A percentile compares a stretch with the other conserved stretches of the same genome.
These are phyloP conservation scores for Pythium biforme DNA, from an alignment of 352 stramenopile genomes.

Conservation along the genomic window DNA sequence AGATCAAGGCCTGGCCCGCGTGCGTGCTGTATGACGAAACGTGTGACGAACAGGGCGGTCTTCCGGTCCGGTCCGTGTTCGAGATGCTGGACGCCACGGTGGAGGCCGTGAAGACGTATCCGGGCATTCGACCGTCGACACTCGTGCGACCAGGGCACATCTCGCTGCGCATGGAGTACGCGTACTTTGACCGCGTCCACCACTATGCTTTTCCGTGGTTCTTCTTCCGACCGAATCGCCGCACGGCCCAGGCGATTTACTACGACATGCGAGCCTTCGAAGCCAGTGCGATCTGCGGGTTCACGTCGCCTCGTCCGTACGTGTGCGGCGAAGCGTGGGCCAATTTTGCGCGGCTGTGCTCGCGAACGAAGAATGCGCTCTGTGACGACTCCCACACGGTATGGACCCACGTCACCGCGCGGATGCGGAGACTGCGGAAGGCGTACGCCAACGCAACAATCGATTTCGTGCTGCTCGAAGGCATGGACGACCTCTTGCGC, in stretches of 20 bases:
- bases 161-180: slow-evolving; percentile 10
- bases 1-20: slow-evolving; percentile 18
- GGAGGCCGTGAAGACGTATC: slow-evolving; percentile 10
- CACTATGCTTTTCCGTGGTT: slow-evolving; percentile 22
- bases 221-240: background rate
- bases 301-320: background rate
- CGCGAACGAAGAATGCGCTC: background rate
- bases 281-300: background rate
- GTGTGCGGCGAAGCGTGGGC: slow-evolving; percentile 8
- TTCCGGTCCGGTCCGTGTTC: slow-evolving; percentile 1
- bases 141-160: slow-evolving; percentile 1
- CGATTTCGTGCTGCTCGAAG: slow-evolving; percentile 27
- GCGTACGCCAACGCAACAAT: slow-evolving; percentile 14
- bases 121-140: background rate
- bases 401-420: slow-evolving; percentile 14
- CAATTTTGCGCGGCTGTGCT: background rate
- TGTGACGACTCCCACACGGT: slow-evolving; percentile 7
- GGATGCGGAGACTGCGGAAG: slow-evolving; percentile 3
- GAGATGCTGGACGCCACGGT: slow-evolving; percentile 26
- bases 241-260: slow-evolving; percentile 17
- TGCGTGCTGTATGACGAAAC: slow-evolving; percentile 24
- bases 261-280: background rate
- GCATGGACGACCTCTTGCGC: slow-evolving; percentile 16
- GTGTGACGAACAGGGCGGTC: slow-evolving; percentile 3
- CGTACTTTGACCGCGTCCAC: slow-evolving; percentile 20